Conservation (phyloP, 108 stramenopile species). For the Epithemia pelagica region DNA sequence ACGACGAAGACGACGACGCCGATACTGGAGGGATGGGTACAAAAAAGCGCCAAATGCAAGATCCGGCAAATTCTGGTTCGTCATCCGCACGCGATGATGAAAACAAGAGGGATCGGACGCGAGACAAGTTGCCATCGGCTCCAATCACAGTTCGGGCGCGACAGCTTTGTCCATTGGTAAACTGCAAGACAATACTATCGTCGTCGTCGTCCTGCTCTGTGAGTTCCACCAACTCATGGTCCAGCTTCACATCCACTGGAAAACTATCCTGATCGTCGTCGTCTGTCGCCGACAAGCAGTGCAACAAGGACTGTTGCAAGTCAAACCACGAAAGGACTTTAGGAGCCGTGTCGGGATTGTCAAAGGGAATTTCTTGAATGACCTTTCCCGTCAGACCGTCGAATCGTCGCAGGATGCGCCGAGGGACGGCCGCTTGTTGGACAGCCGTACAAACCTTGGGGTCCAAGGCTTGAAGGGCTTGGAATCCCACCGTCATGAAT, state of each 20-base stretch:
- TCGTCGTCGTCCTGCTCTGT: not conserved
- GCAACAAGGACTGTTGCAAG: not conserved
- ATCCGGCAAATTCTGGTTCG: constrained; percentile 4
- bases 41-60: constrained; percentile 4
- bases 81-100: not conserved
- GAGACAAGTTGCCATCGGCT: constrained; percentile 5
- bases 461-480: constrained; percentile 6
- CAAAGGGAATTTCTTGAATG: not conserved
- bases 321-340: constrained; percentile 1
- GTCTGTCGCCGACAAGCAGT: not conserved
- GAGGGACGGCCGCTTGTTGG: not conserved
- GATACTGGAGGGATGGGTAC: not conserved
- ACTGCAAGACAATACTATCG: not conserved
- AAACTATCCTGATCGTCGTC: not conserved
- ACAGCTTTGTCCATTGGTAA: constrained; percentile 5
- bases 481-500: not conserved
- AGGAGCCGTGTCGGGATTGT: not conserved
- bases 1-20: too few relatives aligned
- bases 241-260: not conserved
- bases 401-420: not conserved
- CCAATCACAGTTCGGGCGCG: constrained; percentile 4
- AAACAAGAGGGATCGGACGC: not conserved
- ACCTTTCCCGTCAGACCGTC: not conserved
- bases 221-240: not conserved
- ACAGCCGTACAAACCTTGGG: not conserved